phyloP scores from a whole-genome alignment of 148 eudicot genomes.

The Rhododendron kiyosumense region DNA sequence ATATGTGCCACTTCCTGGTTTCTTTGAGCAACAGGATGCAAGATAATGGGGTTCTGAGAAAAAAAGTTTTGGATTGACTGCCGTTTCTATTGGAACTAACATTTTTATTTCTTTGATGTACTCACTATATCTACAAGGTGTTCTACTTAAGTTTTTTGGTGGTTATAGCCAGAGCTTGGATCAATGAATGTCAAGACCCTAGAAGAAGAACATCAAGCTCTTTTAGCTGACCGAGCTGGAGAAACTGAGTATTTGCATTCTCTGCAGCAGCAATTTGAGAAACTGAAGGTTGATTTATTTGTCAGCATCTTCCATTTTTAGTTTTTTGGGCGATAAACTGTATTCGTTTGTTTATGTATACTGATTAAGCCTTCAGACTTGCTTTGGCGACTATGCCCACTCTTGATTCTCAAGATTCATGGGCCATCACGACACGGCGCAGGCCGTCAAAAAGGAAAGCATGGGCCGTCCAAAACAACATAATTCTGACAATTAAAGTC shows the following conservation, averaged over 20 bases:
- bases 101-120: not conserved
- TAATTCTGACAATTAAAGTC: not conserved
- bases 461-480: not conserved
- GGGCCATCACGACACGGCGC: not conserved
- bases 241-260: constrained; percentile 60
- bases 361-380: not conserved
- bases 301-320: not conserved
- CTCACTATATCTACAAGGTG: not conserved
- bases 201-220: constrained; percentile 65
- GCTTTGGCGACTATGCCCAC: not conserved
- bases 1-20: not conserved
- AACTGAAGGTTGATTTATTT: constrained; percentile 44
- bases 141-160: constrained; percentile 1
- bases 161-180: constrained; percentile 55
- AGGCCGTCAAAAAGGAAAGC: not conserved
- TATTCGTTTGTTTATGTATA: not conserved
- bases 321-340: not conserved
- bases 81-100: constrained; percentile 2
- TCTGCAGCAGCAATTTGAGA: constrained; percentile 52
- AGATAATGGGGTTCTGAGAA: not conserved
- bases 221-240: constrained; percentile 64
- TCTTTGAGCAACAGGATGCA: not conserved
- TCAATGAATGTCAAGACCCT: constrained; percentile 41
- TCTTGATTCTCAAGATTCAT: not conserved
- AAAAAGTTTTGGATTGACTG: not conserved